Conservation (phyloP, 805 yeast genomes). For the Starmerella asiatica region DNA sequence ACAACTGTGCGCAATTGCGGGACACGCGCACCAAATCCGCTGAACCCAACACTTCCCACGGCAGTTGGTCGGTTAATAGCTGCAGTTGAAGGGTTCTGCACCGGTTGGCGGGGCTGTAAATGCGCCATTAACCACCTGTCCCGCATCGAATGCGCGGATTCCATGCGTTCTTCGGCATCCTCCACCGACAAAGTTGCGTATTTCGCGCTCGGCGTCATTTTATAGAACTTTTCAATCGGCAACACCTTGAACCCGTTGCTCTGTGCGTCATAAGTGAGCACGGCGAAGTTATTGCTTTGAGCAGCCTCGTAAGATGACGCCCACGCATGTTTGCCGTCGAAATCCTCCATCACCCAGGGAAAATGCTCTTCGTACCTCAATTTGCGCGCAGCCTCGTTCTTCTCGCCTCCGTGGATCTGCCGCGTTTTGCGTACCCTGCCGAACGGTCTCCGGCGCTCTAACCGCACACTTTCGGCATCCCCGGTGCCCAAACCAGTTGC, state of each 20-base stretch:
- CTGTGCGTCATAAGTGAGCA: constrained; percentile 61
- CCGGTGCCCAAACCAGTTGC: neutral
- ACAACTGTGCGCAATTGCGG: constrained; percentile 23
- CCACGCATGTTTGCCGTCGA: constrained; percentile 85
- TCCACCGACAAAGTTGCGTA: constrained; percentile 88
- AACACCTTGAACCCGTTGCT: constrained; percentile 75
- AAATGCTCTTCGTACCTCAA: constrained; percentile 89
- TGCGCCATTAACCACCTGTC: constrained; percentile 96
- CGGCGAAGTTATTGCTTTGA: constrained; percentile 71
- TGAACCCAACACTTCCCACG: constrained; percentile 28
- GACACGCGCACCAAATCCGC: constrained; percentile 13
- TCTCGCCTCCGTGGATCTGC: constrained; percentile 69
- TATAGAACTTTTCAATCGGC: constrained; percentile 89
- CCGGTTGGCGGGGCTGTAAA: constrained; percentile 18
- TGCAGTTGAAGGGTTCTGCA: neutral
- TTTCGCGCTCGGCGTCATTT: constrained; percentile 83
- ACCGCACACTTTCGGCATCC: constrained; percentile 19
- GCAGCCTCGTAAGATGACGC: constrained; percentile 93
- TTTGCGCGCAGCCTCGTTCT: constrained; percentile 70
- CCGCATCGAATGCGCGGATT: constrained; percentile 47
- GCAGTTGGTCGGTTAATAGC: too few relatives aligned
- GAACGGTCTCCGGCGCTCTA: constrained; percentile 27
- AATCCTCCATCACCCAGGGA: constrained; percentile 98
- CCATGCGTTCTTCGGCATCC: constrained; percentile 94
- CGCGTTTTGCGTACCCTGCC: constrained; percentile 52